Evolutionary conservation across 768 basidiomycete genomes (phyloP).

Genomic region (Fomitopsis serialis): DNA sequence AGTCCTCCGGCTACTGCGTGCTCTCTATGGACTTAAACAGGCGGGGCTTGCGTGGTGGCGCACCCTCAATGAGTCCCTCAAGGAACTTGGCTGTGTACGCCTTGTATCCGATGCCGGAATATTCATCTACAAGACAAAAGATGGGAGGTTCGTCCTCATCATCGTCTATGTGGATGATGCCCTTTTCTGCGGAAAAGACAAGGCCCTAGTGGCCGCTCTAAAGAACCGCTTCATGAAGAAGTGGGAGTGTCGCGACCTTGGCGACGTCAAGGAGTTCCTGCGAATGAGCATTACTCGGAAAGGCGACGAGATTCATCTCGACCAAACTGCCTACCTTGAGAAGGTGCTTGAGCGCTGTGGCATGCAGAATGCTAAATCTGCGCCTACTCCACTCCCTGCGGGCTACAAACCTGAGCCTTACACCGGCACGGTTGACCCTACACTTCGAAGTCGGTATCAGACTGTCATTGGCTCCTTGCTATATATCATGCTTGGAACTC

Average conservation of each 20-base stretch:
- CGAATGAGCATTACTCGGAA: constrained; percentile 15
- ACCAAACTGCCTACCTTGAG: constrained; percentile 10
- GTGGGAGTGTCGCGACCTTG: constrained; percentile 12
- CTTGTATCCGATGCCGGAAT: constrained; percentile 20
- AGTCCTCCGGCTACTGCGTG: constrained; percentile 20
- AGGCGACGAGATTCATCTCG: not conserved
- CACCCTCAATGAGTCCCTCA: constrained; percentile 8
- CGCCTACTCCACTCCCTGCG: constrained; percentile 4
- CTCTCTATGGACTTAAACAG: constrained; percentile 33
- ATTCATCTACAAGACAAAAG: constrained; percentile 15
- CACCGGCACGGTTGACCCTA: not conserved
- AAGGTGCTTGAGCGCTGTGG: not conserved
- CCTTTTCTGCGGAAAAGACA: constrained; percentile 3
- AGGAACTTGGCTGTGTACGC: constrained; percentile 20
- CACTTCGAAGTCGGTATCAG: not conserved
- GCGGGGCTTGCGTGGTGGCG: constrained; percentile 24
- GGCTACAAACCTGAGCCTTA: constrained; percentile 5
- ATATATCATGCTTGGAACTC: constrained; percentile 20
- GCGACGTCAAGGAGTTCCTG: constrained; percentile 15
- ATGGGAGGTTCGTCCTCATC: constrained; percentile 17
- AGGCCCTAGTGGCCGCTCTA: not conserved
- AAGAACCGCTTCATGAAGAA: constrained; percentile 7
- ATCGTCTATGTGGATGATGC: constrained; percentile 28
- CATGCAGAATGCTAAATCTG: constrained; percentile 11
- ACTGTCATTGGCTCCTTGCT: constrained; percentile 5